Conservation (phyloP, 306 rosid genomes). For the Acacia acuminata region DNA sequence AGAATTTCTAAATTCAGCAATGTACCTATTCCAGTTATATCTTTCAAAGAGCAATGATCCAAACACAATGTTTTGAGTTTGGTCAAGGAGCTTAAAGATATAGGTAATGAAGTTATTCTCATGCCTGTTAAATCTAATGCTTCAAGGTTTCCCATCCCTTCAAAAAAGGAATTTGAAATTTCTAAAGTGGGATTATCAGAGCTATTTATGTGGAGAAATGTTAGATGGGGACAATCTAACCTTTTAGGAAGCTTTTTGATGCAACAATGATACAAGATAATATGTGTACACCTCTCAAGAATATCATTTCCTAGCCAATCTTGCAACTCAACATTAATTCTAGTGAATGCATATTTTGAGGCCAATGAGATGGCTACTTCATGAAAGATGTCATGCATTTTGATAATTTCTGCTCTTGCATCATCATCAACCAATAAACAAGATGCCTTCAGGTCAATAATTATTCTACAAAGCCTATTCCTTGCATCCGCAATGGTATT, state of each 20-base stretch:
- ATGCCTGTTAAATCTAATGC: background rate
- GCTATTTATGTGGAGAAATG: background rate
- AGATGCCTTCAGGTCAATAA: background rate
- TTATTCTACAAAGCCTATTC: background rate
- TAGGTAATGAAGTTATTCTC: background rate
- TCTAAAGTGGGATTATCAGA: background rate
- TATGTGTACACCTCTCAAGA: background rate
- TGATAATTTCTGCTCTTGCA: background rate
- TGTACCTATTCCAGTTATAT: background rate
- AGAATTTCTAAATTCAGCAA: background rate
- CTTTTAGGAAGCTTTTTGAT: background rate
- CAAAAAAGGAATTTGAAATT: background rate
- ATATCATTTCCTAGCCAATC: background rate
- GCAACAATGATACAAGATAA: fast-evolving
- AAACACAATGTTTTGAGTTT: background rate
- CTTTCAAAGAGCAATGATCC: background rate
- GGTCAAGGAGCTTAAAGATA: background rate
- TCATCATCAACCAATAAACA: background rate
- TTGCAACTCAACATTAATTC: background rate
- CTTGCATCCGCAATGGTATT: background rate
- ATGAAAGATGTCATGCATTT: background rate
- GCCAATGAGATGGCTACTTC: background rate
- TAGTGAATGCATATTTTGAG: background rate
- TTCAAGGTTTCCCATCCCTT: background rate
- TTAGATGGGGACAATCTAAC: background rate